phyloP scores from a whole-genome alignment of 305 asterid species.

The Solanum hybrid region DNA sequence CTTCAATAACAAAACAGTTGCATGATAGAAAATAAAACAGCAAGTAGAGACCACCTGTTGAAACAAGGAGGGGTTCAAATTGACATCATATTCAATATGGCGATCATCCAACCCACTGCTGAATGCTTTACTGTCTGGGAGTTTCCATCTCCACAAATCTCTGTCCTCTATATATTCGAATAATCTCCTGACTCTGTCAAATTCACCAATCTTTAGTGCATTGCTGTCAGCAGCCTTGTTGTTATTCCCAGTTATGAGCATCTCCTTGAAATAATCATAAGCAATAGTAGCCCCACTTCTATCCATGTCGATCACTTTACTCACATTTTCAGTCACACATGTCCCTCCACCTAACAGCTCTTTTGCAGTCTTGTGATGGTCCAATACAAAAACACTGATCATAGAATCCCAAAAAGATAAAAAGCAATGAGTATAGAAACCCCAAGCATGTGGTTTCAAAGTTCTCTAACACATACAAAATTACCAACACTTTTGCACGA shows the following conservation, averaged over 20 bases:
- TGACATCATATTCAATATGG: constrained; percentile 60
- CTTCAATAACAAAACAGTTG: neutral
- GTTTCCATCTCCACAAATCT: constrained; percentile 87
- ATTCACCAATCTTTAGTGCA: constrained; percentile 19
- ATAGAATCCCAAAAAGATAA: neutral
- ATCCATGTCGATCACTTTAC: constrained; percentile 65
- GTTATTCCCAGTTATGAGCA: constrained; percentile 31
- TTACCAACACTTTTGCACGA: neutral
- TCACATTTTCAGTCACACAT: constrained; percentile 43
- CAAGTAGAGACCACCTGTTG: constrained; percentile 49
- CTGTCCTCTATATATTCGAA: constrained; percentile 83
- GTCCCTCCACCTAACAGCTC: constrained; percentile 49
- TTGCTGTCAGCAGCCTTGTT: constrained; percentile 8
- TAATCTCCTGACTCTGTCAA: constrained; percentile 46
- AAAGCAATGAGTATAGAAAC: neutral
- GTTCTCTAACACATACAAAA: neutral
- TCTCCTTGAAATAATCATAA: constrained; percentile 72
- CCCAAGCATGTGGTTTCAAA: neutral
- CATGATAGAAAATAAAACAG: neutral
- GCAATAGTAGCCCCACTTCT: constrained; percentile 95
- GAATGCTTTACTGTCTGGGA: constrained; percentile 75
- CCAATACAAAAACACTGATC: constrained; percentile 61
- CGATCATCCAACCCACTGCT: constrained; percentile 79
- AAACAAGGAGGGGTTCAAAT: constrained; percentile 60
- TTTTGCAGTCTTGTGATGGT: constrained; percentile 88